Percentiles rank a stretch among this genome's conserved stretches.
Conservation (phyloP, 2,329 filamentous ascomycete genomes). For the Aspergillus fructus region DNA sequence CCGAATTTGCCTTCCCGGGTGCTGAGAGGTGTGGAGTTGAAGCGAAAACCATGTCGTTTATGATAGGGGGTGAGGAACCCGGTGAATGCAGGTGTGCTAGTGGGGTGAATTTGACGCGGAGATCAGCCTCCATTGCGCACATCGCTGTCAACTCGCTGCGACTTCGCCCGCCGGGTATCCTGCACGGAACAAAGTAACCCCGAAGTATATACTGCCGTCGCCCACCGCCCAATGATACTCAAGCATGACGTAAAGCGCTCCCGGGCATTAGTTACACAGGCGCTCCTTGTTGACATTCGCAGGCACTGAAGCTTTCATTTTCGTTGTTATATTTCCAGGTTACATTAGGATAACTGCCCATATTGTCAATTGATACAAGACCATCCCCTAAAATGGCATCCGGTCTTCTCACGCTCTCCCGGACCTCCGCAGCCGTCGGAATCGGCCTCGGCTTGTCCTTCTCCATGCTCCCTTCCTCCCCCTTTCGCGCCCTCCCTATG, state of each 20-base stretch:
- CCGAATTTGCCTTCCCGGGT: neutral
- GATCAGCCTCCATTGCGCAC: neutral
- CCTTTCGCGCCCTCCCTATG: conserved; percentile 34
- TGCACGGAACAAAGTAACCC: neutral
- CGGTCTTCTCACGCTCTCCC: conserved; percentile 24
- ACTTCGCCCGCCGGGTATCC: neutral
- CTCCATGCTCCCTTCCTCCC: conserved; percentile 33
- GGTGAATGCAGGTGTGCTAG: neutral
- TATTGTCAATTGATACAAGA: conserved; percentile 12
- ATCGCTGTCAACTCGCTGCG: neutral
- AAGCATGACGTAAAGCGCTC: conserved; percentile 2
- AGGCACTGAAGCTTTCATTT: neutral
- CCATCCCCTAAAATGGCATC: conserved; percentile 22
- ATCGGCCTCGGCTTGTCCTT: conserved; percentile 37
- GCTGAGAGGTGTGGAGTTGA: neutral
- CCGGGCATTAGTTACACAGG: neutral
- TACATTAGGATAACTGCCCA: neutral
- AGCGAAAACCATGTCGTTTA: neutral
- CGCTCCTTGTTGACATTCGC: conserved; percentile 1
- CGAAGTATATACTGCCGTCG: neutral
- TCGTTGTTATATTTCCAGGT: neutral
- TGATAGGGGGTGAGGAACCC: neutral
- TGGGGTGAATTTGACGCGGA: neutral
- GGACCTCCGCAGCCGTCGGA: conserved; percentile 31
- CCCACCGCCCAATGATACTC: neutral